These are phyloP conservation scores for Chrysopogon serrulatus DNA, from an alignment of 176 grass and related monocot genomes.

Conservation along the genomic window DNA sequence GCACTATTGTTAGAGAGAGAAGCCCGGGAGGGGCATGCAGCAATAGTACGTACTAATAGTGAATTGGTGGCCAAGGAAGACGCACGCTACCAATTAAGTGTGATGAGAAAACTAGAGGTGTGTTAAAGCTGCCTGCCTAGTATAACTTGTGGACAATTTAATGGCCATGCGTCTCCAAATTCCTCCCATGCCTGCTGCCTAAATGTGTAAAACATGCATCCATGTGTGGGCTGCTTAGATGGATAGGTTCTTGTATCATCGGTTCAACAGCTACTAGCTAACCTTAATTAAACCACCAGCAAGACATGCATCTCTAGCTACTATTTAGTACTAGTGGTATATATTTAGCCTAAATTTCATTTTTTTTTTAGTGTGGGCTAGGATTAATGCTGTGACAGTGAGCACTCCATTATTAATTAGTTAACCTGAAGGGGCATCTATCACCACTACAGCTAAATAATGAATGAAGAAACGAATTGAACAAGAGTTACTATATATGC, in stretches of 20 bases:
- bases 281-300: conserved; percentile 23
- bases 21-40: background rate
- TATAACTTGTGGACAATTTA: background rate
- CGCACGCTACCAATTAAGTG: conserved; percentile 5
- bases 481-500: background rate
- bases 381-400: background rate
- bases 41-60: conserved; percentile 14
- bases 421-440: background rate
- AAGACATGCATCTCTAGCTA: background rate
- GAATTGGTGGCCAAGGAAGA: conserved; percentile 30
- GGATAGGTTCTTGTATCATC: too few species aligned
- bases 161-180: background rate
- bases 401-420: background rate
- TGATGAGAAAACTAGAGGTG: conserved; percentile 8
- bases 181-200: background rate
- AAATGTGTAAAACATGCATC: conserved; percentile 40
- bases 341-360: background rate
- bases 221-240: too few species aligned
- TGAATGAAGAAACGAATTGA: background rate
- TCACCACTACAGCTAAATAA: background rate
- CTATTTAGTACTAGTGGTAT: background rate
- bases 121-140: conserved; percentile 22
- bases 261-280: background rate
- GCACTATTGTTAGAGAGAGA: conserved; percentile 43
- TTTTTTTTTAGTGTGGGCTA: background rate